Base-by-base conservation (phyloP, 1,284 basidiomycete species). In the Marasmius fiardii region DNA sequence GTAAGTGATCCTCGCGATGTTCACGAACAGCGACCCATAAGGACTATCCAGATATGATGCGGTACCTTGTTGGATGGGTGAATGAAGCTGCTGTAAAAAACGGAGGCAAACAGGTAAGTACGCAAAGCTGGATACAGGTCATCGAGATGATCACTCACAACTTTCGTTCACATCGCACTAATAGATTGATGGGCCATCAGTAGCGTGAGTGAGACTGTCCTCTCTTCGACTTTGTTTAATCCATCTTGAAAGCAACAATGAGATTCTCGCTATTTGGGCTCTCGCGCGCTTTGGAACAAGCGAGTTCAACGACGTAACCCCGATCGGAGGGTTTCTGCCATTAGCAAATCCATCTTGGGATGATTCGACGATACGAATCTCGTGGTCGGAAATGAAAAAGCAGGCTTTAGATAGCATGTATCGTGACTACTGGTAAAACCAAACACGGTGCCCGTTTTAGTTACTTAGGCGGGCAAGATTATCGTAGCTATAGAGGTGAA, bases 51-150 rank as follows among this genome's bases (percentile, higher is more conserved):
- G 68, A 57, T 6, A 55, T 56, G n/a, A 59, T 68, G 7, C 60
- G 66, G 5, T 67, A 63, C 59, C 68, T 70, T 56, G 53, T 65
- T 31, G 69, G 65, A 12, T 73, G 70, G 70, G 53, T 73, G 1
- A 70, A 71, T 48, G 65, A 58, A 8, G 68, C 69, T 10, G 71
- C 71, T 18, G 58, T 61, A 44, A 67, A 67, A 43, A 69, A 67
- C 57, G 67, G 69, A 8, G 68, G 70, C 16, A 58, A 64, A 52
- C 67, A 70, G 62, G 65, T 70, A 48, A 16, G 62, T 47, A 21
- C 16, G 4, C 12, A 18, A 23, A 28, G 21, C 11, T 16, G 1
- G 16, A 37, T 21, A 33, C 50, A 16, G 5, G 3, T 23, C 14
- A 31, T 10, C 28, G 4, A 31, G 10, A 31, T 51, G 28, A 33